Conservation (phyloP, 148 eudicot genomes). For the Spergularia marina region DNA sequence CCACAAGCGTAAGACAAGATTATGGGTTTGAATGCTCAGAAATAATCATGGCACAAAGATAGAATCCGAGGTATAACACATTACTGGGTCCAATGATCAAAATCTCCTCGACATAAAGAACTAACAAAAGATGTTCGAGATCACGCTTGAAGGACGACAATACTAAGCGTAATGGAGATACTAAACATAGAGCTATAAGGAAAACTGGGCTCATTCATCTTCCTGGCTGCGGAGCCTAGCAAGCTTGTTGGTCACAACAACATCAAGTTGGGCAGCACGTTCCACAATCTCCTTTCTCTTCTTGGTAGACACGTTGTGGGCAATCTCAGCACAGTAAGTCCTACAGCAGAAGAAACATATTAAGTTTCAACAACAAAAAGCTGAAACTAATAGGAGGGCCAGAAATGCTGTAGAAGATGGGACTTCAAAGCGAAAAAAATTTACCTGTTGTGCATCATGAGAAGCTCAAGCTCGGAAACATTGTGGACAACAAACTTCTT, state of each 20-base stretch:
- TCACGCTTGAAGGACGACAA: not conserved
- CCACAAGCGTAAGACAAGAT: too few relatives aligned
- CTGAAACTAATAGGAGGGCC: too few relatives aligned
- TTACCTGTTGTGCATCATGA: constrained; percentile 42
- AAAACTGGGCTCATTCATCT: constrained; percentile 23
- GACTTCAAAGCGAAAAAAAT: too few relatives aligned
- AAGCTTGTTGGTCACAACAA: constrained; percentile 32
- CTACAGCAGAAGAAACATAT: not conserved
- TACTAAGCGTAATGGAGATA: not conserved
- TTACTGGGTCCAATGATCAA: constrained; percentile 1
- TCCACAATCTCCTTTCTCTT: constrained; percentile 26
- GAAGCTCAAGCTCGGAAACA: constrained; percentile 33
- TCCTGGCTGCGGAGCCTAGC: constrained; percentile 29
- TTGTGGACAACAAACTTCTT: constrained; percentile 43
- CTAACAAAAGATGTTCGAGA: not conserved
- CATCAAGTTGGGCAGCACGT: constrained; percentile 26
- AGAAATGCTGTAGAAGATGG: not conserved
- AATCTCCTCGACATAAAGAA: not conserved
- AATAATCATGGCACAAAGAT: too few relatives aligned
- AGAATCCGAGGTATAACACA: constrained; percentile 4
- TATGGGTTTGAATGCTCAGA: too few relatives aligned
- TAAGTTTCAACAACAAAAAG: not conserved
- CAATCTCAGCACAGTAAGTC: constrained; percentile 29
- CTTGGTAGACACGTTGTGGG: constrained; percentile 26
- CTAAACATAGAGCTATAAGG: not conserved